Conservation (phyloP, 495 filamentous ascomycete genomes). For the Mytilinidion resinicola region DNA sequence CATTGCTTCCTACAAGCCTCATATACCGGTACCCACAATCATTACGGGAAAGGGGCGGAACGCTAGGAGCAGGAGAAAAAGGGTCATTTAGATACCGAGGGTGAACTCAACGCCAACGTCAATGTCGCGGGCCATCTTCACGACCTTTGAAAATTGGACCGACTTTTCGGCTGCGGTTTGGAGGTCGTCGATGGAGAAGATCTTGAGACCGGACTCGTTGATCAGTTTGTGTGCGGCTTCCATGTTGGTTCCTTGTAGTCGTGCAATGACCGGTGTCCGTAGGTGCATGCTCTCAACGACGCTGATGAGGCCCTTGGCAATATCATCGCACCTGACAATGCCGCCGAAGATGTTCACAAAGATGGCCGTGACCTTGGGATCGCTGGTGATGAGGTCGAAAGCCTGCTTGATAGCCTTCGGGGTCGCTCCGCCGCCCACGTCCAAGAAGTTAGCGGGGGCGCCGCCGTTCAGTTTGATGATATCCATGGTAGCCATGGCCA, state of each 20-base stretch:
- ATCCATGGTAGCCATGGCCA: slow-evolving; percentile 99
- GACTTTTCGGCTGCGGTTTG: slow-evolving; percentile 96
- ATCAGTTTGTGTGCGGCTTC: slow-evolving; percentile 90
- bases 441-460: slow-evolving; percentile 93
- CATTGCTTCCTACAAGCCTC: neutral
- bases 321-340: slow-evolving; percentile 96
- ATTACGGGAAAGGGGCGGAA: neutral
- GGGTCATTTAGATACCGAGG: slow-evolving; percentile 67
- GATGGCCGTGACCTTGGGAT: slow-evolving; percentile 96
- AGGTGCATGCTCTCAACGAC: slow-evolving; percentile 91
- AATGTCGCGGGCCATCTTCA: slow-evolving; percentile 97
- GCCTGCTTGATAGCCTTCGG: slow-evolving; percentile 94
- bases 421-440: slow-evolving; percentile 95
- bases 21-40: neutral
- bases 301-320: slow-evolving; percentile 90
- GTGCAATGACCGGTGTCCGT: slow-evolving; percentile 90
- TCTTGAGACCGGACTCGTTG: slow-evolving; percentile 97
- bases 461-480: slow-evolving; percentile 99
- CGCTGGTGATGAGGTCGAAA: slow-evolving; percentile 96
- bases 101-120: slow-evolving; percentile 98
- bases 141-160: slow-evolving; percentile 97
- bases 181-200: slow-evolving; percentile 98
- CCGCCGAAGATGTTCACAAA: slow-evolving; percentile 99
- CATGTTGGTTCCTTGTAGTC: slow-evolving; percentile 99
- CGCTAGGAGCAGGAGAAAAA: neutral